These are phyloP conservation scores for Talaromyces nanjingensis DNA, from an alignment of 495 filamentous ascomycete genomes.

Conservation along the genomic window DNA sequence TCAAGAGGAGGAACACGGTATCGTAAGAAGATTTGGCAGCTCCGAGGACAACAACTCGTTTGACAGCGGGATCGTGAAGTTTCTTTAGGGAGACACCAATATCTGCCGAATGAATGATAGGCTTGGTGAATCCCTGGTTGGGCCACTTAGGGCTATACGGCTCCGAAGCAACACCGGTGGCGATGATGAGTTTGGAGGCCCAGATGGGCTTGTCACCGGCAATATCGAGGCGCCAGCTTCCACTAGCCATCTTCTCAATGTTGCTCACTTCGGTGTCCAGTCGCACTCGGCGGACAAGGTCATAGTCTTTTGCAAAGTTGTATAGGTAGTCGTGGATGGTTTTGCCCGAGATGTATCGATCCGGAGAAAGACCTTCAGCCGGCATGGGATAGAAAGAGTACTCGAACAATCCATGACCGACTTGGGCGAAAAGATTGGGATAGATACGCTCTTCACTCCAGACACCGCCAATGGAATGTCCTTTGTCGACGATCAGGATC, in stretches of 20 bases:
- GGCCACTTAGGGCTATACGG: slow-evolving; percentile 40
- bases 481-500: slow-evolving; percentile 41
- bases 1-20: slow-evolving; percentile 14
- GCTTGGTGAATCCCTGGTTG: slow-evolving; percentile 1
- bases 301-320: slow-evolving; percentile 14
- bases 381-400: slow-evolving; percentile 20
- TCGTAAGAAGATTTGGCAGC: slow-evolving; percentile 25
- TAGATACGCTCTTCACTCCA: slow-evolving; percentile 56
- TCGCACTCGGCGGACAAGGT: slow-evolving; percentile 13
- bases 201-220: not conserved
- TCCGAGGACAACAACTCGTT: slow-evolving; percentile 16
- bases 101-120: slow-evolving; percentile 10
- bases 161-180: slow-evolving; percentile 60
- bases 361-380: slow-evolving; percentile 11
- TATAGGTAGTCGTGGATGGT: slow-evolving; percentile 17
- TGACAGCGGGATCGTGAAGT: not conserved
- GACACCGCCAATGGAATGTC: slow-evolving; percentile 51
- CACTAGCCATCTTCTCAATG: not conserved
- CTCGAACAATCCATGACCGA: slow-evolving; percentile 30
- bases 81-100: not conserved
- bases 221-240: not conserved
- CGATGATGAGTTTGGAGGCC: slow-evolving; percentile 55
- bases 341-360: slow-evolving; percentile 14
- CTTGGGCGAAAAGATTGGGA: slow-evolving; percentile 35
- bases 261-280: slow-evolving; percentile 28